Evolutionary conservation across 352 stramenopile species (phyloP).

Genomic region (Thraustochytrium aureum): DNA sequence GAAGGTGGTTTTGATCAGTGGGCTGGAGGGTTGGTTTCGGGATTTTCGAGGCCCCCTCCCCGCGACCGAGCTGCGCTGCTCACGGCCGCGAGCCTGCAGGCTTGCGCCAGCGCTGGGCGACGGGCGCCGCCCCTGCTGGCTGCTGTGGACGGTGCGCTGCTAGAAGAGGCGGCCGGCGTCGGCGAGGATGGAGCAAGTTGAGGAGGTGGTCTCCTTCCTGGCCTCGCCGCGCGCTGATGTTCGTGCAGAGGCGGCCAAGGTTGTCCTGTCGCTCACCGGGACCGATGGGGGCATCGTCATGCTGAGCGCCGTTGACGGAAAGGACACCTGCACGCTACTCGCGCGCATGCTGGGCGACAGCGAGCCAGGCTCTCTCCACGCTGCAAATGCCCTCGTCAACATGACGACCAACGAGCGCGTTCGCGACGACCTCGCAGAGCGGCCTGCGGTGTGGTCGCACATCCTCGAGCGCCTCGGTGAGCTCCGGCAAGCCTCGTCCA

Average conservation of each 20-base stretch:
- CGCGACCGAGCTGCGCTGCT: not conserved
- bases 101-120: too few species aligned
- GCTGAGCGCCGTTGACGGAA: constrained; percentile 16
- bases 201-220: constrained; percentile 51
- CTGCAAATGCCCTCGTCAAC: constrained; percentile 33
- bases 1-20: too few species aligned
- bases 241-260: constrained; percentile 26
- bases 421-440: constrained; percentile 32
- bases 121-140: too few species aligned
- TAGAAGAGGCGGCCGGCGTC: too few species aligned
- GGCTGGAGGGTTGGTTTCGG: not conserved
- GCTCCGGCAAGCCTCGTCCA: not conserved
- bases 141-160: too few species aligned
- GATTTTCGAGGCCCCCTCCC: not conserved
- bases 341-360: constrained; percentile 40
- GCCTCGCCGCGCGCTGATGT: constrained; percentile 32
- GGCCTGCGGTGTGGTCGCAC: constrained; percentile 1
- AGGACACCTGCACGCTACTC: constrained; percentile 30
- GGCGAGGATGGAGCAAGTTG: constrained; percentile 35
- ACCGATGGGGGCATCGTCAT: constrained; percentile 43
- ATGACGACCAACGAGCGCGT: constrained; percentile 49
- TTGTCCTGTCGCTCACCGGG: constrained; percentile 36
- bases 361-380: not conserved
- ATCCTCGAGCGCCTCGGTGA: constrained; percentile 18
- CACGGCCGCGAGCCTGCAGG: too few species aligned